Base-by-base conservation (phyloP, 2,329 filamentous ascomycete genomes). In the Clarireedia sp. region DNA sequence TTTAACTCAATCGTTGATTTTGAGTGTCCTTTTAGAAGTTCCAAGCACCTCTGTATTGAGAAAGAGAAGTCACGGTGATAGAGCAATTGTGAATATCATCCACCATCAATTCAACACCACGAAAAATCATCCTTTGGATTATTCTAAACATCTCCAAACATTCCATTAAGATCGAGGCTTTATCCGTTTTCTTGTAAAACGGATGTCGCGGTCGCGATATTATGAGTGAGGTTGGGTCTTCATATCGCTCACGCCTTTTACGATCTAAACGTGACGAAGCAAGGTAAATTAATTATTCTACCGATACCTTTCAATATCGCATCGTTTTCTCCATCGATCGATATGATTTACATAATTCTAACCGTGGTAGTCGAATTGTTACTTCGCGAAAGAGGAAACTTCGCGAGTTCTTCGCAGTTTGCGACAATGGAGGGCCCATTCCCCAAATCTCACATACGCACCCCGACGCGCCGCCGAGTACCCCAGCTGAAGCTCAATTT, bases 361-460 rank as follows among this genome's bases (percentile, higher is more conserved):
- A 72, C 59, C 23, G 60, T 59, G 63, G 57, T 69, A 87, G 83
- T 74, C 78, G 80, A 80, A 85, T 86, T 80, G 82, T 87, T 78
- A 80, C 79, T 73, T 89, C 87, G 79, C 87, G 89, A 74, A 94
- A 95, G 82, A 85, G 89, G 73, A 95, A 95, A 79, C 80, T 96
- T 71, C 86, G 86, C 71, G 87, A 94, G 76, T 81, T 96, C 67
- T 95, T 87, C 77, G 79, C 88, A 79, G 85, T 88, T 77, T 87
- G 86, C 71, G 82, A 85, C 72, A 73, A 78, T 68, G 77, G 82
- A 72, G 74, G 75, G 70, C 75, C 75, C 61, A 68, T 84, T 66
- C 80, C 81, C 66, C 78, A 80, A 69, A 73, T 77, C 71, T 75
- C 76, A 70, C 76, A 81, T 69, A 74, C 75, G 66, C 77, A 79